These are phyloP conservation scores for Sordaria brevicollis DNA, from an alignment of 495 filamentous ascomycete genomes.

Conservation along the genomic window DNA sequence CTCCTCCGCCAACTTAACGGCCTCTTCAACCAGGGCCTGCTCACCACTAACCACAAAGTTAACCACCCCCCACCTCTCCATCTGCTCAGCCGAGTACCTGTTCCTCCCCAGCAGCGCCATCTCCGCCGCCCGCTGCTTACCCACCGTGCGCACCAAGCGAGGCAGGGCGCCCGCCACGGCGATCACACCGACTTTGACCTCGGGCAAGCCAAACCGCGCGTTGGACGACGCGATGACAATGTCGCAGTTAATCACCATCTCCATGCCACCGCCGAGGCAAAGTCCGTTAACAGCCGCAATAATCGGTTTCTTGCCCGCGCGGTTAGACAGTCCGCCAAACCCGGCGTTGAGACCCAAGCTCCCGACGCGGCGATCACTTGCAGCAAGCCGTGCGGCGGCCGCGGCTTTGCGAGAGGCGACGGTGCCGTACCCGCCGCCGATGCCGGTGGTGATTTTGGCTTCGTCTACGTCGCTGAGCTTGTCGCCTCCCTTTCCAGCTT, in stretches of 20 bases:
- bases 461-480: neutral
- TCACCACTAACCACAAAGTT: constrained; percentile 53
- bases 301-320: constrained; percentile 54
- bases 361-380: constrained; percentile 16
- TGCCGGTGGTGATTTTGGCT: neutral
- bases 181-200: constrained; percentile 61
- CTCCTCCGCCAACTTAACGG: constrained; percentile 41
- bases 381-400: neutral
- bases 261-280: constrained; percentile 65
- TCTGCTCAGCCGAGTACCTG: constrained; percentile 47
- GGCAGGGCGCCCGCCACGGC: constrained; percentile 67
- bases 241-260: constrained; percentile 66
- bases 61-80: constrained; percentile 61
- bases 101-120: constrained; percentile 61
- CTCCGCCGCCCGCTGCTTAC: constrained; percentile 61
- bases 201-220: constrained; percentile 59
- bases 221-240: constrained; percentile 51
- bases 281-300: constrained; percentile 74
- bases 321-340: constrained; percentile 40
- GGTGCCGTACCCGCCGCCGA: neutral
- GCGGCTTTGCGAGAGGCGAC: neutral
- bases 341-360: constrained; percentile 16
- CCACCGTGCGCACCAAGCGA: constrained; percentile 56
- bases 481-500: neutral
- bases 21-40: constrained; percentile 39